These are phyloP conservation scores for Chlamydomonas asymmetrica DNA, from an alignment of 139 green algal genomes.

Conservation along the genomic window DNA sequence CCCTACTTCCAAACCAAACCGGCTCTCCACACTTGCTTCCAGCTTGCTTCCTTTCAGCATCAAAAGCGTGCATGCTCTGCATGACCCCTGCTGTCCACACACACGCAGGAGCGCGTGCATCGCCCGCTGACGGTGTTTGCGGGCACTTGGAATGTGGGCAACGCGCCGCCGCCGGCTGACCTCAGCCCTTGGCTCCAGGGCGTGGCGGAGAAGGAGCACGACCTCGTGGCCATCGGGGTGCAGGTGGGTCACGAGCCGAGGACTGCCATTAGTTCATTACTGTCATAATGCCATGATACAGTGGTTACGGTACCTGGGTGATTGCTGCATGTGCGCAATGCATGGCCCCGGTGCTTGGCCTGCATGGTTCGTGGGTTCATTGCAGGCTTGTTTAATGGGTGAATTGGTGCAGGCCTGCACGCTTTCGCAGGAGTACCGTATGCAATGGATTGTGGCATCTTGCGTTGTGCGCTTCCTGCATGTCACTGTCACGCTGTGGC, in stretches of 20 bases:
- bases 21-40: too few relatives aligned
- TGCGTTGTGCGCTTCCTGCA: too few relatives aligned
- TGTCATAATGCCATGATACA: too few relatives aligned
- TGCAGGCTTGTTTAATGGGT: not conserved
- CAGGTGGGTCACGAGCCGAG: slow-evolving; percentile 1
- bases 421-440: too few relatives aligned
- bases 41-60: not conserved
- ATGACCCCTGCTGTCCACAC: not conserved
- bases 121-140: slow-evolving; percentile 40
- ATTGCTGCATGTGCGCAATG: too few relatives aligned
- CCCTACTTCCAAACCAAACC: too few relatives aligned
- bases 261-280: too few relatives aligned
- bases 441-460: too few relatives aligned
- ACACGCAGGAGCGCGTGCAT: slow-evolving; percentile 34
- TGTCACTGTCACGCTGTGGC: too few relatives aligned
- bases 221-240: slow-evolving; percentile 44
- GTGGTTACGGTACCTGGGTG: too few relatives aligned
- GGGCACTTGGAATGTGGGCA: slow-evolving; percentile 54
- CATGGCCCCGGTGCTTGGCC: too few relatives aligned
- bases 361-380: not conserved
- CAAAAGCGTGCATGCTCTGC: not conserved
- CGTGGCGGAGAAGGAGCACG: slow-evolving; percentile 19
- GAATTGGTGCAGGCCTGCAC: slow-evolving; percentile 14
- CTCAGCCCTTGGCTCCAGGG: slow-evolving; percentile 34
- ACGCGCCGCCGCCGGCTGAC: slow-evolving; percentile 31